A percentile compares a stretch with the other conserved stretches of the same genome.
Evolutionary conservation across 1,284 basidiomycete genomes (phyloP).

Genomic region (Leccinum subspadiceum): DNA sequence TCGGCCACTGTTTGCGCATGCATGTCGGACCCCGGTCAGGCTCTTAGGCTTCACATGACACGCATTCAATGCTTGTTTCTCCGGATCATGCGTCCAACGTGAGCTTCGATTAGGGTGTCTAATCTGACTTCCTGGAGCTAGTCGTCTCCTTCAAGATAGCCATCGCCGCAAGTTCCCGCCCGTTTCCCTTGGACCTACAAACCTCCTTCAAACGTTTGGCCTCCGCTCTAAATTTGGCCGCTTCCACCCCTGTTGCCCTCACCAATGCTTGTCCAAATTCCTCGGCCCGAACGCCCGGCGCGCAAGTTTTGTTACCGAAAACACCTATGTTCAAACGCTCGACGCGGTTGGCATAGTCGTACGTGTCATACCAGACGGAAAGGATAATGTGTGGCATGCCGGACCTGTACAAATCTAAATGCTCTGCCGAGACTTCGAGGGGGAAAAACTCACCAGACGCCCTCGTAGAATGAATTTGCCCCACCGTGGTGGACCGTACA

Average conservation of each 20-base stretch:
- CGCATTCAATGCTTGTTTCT: too few relatives aligned
- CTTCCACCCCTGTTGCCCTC: constrained; percentile 11
- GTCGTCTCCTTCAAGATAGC: constrained; percentile 5
- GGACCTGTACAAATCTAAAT: constrained; percentile 1
- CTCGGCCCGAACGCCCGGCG: constrained; percentile 11
- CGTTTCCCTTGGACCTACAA: constrained; percentile 10
- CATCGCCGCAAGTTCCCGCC: constrained; percentile 1
- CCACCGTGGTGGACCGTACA: constrained; percentile 20
- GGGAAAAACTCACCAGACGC: constrained; percentile 9
- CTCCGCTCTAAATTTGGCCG: background rate
- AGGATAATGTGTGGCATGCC: constrained; percentile 13
- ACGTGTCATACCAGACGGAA: constrained; percentile 19
- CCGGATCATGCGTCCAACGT: too few relatives aligned
- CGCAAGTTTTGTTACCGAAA: constrained; percentile 5
- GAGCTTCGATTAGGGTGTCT: too few relatives aligned
- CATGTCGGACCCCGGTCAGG: too few relatives aligned
- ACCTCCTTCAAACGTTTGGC: constrained; percentile 9
- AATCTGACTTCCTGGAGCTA: too few relatives aligned
- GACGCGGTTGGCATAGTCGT: constrained; percentile 10
- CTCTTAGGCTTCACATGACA: too few relatives aligned
- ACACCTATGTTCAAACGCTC: constrained; percentile 16
- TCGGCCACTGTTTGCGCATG: too few relatives aligned
- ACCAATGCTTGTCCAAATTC: constrained; percentile 15
- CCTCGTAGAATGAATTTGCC: constrained; percentile 19
- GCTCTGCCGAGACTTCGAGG: background rate